Evolutionary conservation across 2,329 filamentous ascomycete genomes (phyloP).

Genomic region (Ilyonectria sp.): DNA sequence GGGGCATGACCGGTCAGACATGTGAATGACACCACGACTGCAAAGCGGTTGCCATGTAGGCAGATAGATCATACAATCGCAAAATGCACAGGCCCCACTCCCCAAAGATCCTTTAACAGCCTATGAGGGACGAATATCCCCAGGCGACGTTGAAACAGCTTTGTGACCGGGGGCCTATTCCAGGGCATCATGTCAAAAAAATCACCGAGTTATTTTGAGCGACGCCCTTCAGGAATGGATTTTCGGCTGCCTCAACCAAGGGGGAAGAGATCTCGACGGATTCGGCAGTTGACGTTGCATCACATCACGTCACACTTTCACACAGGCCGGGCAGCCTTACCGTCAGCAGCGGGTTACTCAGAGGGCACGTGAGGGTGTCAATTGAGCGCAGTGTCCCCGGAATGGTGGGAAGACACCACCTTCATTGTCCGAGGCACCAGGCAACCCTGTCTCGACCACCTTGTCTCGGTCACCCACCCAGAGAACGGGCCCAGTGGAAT

Average conservation of each 20-base stretch:
- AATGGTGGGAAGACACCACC: conserved; percentile 32
- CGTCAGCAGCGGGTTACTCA: conserved; percentile 42
- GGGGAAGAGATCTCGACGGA: conserved; percentile 19
- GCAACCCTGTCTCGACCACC: conserved; percentile 33
- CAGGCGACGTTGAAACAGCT: background rate
- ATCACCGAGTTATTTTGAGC: conserved; percentile 26
- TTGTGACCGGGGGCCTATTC: background rate
- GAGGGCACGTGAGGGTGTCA: conserved; percentile 41
- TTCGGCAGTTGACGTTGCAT: conserved; percentile 25
- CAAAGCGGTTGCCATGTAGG: conserved; percentile 29
- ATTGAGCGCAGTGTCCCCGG: conserved; percentile 29
- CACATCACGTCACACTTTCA: conserved; percentile 21
- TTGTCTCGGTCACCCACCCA: conserved; percentile 29
- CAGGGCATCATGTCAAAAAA: conserved; percentile 1
- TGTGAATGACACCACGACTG: conserved; percentile 38
- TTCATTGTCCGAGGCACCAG: conserved; percentile 32
- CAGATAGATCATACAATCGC: background rate
- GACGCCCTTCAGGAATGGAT: conserved; percentile 14
- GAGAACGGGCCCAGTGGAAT: conserved; percentile 13
- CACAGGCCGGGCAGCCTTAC: conserved; percentile 33
- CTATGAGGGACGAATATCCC: conserved; percentile 10
- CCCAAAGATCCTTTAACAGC: conserved; percentile 20
- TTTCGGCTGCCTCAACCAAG: conserved; percentile 25
- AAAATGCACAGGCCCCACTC: background rate
- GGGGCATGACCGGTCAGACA: conserved; percentile 39